Percentiles rank a stretch among this genome's conserved stretches.
These are phyloP conservation scores for Cucurbita maxima DNA, from an alignment of 306 rosid genomes.

Conservation along the genomic window DNA sequence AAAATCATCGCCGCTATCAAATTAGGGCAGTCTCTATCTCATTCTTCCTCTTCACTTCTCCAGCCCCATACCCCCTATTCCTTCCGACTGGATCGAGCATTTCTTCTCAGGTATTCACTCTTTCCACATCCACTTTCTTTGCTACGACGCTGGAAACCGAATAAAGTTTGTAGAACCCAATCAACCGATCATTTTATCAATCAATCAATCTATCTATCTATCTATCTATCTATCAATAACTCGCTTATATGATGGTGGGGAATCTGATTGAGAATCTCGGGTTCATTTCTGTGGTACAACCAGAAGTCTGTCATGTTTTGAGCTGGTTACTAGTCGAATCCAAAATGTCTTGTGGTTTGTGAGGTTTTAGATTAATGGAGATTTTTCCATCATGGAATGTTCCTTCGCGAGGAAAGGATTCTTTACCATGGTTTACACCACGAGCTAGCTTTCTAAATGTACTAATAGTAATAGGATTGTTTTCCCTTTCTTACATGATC, in stretches of 20 bases:
- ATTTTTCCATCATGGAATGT: background rate
- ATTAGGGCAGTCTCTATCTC: background rate
- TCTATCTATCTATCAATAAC: background rate
- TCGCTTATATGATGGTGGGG: background rate
- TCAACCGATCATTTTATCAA: too few species aligned
- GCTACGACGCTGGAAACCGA: background rate
- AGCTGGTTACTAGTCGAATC: background rate
- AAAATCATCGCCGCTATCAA: background rate
- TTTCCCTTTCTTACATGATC: background rate
- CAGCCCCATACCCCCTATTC: background rate
- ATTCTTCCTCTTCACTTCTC: background rate
- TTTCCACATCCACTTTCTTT: background rate
- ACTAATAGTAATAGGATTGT: background rate
- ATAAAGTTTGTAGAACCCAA: background rate
- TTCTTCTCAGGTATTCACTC: constrained; percentile 2
- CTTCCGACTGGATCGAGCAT: background rate
- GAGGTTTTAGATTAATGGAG: background rate
- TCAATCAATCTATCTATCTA: background rate
- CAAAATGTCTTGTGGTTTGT: background rate
- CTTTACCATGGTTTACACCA: background rate
- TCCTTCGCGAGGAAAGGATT: background rate
- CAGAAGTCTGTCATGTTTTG: background rate
- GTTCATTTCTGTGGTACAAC: background rate
- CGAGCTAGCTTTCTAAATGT: background rate
- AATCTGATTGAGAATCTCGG: background rate